Base-by-base conservation (phyloP, 139 green algal species). In the Pseudopediastrum boryanum region DNA sequence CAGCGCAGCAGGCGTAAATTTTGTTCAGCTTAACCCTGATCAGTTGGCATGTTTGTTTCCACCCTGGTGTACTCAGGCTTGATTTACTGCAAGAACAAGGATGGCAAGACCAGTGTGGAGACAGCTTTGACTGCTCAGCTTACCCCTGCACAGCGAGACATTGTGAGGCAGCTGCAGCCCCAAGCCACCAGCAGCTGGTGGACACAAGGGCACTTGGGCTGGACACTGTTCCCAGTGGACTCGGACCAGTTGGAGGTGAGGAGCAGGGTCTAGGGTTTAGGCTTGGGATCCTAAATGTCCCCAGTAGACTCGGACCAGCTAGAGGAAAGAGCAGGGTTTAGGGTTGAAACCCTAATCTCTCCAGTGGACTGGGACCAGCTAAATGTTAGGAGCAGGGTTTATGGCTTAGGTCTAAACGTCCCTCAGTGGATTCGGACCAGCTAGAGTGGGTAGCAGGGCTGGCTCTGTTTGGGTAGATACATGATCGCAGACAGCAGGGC, bases 221-320 rank as follows among this genome's bases (percentile, higher is more conserved):
- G 93, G 93, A 89, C 90, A 59, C 90, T 97, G 51, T 94, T 95
- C 82, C 89, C 90, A 1, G 85, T 92, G 8, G 92, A 96, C 67
- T 88, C 75, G 2, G 90, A 97, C 25, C 54, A 86, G 13, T 95
- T 95, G 78, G 70, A 93, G 66, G 73, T 84, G 70, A 87, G 83
- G 9, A 89, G 83, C 25, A 77, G 65, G 25, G 7, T 46, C 9
- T 27, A 54, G 50, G 41, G 42, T 48, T 19, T 41, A 13, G 36
- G 77, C 44, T 76, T 38, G 42, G 35, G 38, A 75, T 36, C 43
- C 25, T 66, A 50, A 65, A 31, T 52, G 16, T 39, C 4, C 4
- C 12, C 38, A 52, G 3, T 58, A 46, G 31, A 12, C 4, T 16
- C 50, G 58, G 29, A 51, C 39, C 39, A 2, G 9, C 38, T 38